Percentiles rank a stretch among this genome's conserved stretches.
Evolutionary conservation across 2,329 filamentous ascomycete genomes (phyloP).

Genomic region (Metarhizium brunneum): DNA sequence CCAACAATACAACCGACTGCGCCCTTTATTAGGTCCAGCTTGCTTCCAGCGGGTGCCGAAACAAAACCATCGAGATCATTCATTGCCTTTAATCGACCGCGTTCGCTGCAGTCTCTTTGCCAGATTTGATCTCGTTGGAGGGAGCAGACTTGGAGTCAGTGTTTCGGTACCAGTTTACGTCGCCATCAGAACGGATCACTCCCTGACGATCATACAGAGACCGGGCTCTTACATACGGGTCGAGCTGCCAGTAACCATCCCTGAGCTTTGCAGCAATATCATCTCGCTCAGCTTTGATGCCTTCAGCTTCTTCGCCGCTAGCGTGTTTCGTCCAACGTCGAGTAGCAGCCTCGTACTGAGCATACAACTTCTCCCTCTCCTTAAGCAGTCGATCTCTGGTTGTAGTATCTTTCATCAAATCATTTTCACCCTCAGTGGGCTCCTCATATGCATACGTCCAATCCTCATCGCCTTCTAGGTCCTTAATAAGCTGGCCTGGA

Average conservation of each 20-base stretch:
- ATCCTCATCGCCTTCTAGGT: constrained; percentile 77
- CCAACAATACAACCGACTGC: background rate
- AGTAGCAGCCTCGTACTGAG: constrained; percentile 66
- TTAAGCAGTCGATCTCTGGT: constrained; percentile 55
- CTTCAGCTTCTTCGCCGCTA: constrained; percentile 32
- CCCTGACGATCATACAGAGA: constrained; percentile 79
- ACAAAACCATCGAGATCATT: background rate
- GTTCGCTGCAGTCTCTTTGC: no score
- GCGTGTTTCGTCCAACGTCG: constrained; percentile 57
- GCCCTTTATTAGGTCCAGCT: background rate
- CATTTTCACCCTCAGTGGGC: constrained; percentile 67
- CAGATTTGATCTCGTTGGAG: background rate
- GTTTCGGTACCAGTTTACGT: constrained; percentile 58
- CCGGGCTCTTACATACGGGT: constrained; percentile 76
- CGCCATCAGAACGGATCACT: constrained; percentile 57
- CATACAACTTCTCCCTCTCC: constrained; percentile 56
- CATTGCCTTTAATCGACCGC: background rate
- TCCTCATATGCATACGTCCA: constrained; percentile 80
- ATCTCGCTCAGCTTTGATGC: constrained; percentile 48
- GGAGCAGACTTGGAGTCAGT: background rate
- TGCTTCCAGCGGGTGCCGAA: no score
- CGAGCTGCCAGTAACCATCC: constrained; percentile 78
- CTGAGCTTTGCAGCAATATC: constrained; percentile 54
- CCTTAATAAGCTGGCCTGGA: constrained; percentile 61
- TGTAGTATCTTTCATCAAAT: constrained; percentile 55